Evolutionary conservation across 2,329 filamentous ascomycete genomes (phyloP).

Genomic region (Sclerotinia glacialis): DNA sequence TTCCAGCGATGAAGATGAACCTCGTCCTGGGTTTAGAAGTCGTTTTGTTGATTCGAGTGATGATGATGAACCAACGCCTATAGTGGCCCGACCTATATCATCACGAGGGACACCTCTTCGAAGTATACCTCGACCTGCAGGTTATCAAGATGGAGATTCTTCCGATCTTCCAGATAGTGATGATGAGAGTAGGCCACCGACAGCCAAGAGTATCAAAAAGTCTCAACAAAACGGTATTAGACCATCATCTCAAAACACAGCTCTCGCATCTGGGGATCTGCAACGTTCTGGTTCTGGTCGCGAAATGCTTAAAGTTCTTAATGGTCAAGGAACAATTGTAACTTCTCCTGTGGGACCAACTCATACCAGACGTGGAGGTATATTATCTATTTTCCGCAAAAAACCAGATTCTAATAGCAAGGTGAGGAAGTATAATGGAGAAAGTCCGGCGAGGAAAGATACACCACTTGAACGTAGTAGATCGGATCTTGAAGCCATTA

Average conservation of each 20-base stretch:
- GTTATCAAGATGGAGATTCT: conserved; percentile 57
- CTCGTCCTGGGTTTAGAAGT: conserved; percentile 42
- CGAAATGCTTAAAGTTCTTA: conserved; percentile 34
- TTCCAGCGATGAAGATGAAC: conserved; percentile 40
- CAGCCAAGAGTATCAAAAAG: conserved; percentile 24
- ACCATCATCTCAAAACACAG: conserved; percentile 22
- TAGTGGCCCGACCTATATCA: conserved; percentile 21
- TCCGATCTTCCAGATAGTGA: conserved; percentile 61
- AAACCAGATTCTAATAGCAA: conserved; percentile 52
- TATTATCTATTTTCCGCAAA: conserved; percentile 63
- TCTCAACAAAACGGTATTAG: conserved; percentile 24
- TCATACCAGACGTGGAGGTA: conserved; percentile 47
- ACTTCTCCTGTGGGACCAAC: conserved; percentile 32
- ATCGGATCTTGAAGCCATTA: conserved; percentile 46
- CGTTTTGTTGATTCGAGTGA: conserved; percentile 63
- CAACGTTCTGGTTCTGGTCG: conserved; percentile 42
- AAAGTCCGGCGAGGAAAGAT: conserved; percentile 61
- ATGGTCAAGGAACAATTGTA: conserved; percentile 14
- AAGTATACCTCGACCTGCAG: conserved; percentile 46
- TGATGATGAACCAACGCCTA: conserved; percentile 43
- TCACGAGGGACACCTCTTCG: conserved; percentile 43
- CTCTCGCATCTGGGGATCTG: conserved; percentile 37
- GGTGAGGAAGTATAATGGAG: conserved; percentile 53
- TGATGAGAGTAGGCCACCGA: conserved; percentile 44
- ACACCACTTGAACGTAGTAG: conserved; percentile 58